Evolutionary conservation across 345 rosid genomes (phyloP).

Genomic region (Citrus sp.): DNA sequence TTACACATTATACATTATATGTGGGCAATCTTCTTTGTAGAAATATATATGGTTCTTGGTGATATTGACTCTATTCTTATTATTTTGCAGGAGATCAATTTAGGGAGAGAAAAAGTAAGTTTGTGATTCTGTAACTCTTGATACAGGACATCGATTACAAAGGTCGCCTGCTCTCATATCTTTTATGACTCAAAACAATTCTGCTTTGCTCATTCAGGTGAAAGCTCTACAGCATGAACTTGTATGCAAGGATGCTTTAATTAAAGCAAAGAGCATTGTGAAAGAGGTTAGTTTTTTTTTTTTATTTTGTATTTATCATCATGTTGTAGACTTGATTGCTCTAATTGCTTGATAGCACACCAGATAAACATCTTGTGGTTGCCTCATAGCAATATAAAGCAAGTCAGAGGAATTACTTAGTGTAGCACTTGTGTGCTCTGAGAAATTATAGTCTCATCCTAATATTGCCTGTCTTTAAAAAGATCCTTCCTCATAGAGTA

Average conservation of each 20-base stretch:
- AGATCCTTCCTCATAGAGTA: neutral
- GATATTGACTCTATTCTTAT: conserved; percentile 4
- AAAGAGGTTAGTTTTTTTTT: conserved; percentile 20
- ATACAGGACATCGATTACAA: neutral
- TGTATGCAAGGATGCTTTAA: conserved; percentile 48
- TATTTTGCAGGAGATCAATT: conserved; percentile 49
- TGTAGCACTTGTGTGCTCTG: neutral
- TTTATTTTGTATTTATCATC: neutral
- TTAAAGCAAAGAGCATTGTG: conserved; percentile 33
- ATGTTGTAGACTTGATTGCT: neutral
- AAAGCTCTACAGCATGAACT: conserved; percentile 58
- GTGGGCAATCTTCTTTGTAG: neutral
- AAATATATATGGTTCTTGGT: neutral
- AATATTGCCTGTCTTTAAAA: neutral
- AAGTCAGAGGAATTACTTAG: neutral
- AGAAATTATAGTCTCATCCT: neutral
- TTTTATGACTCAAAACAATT: neutral
- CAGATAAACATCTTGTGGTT: neutral
- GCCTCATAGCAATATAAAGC: neutral
- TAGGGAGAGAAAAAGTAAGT: conserved; percentile 51
- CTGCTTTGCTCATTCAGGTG: conserved; percentile 26
- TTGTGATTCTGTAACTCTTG: neutral
- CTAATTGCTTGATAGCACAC: neutral
- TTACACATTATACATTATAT: neutral
- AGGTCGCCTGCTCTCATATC: neutral